Conservation (phyloP, 1,284 basidiomycete genomes). For the Phellopilus nigrolimitatus region DNA sequence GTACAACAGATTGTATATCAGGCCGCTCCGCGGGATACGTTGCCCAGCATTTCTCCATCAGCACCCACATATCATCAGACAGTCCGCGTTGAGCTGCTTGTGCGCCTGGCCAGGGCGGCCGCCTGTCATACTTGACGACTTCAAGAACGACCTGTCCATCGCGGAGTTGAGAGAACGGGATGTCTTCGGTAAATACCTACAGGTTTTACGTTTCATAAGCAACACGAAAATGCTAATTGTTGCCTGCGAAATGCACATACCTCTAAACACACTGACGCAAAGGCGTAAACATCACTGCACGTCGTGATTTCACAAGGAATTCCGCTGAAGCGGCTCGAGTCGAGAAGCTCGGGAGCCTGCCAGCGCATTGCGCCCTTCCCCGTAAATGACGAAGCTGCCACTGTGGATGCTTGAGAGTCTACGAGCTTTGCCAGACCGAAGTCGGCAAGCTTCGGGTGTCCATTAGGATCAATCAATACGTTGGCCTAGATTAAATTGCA, state of each 20-base stretch:
- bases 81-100: not conserved
- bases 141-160: constrained; percentile 11
- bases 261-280: constrained; percentile 10
- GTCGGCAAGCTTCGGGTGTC: constrained; percentile 8
- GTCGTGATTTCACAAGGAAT: constrained; percentile 1
- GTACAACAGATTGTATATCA: too few relatives aligned
- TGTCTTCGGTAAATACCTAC: constrained; percentile 8
- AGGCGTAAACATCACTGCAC: constrained; percentile 13
- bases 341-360: constrained; percentile 12
- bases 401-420: constrained; percentile 3
- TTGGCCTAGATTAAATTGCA: too few relatives aligned
- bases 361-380: constrained; percentile 11
- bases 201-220: not conserved
- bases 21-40: not conserved
- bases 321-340: not conserved
- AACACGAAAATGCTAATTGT: too few relatives aligned
- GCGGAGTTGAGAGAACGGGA: constrained; percentile 6
- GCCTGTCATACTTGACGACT: constrained; percentile 1
- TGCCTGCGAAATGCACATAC: not conserved
- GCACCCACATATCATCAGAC: not conserved
- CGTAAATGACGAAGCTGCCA: not conserved
- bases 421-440: constrained; percentile 12
- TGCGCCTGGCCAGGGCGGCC: not conserved
- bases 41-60: constrained; percentile 12
- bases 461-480: constrained; percentile 9